Evolutionary conservation across 108 stramenopile genomes (phyloP), one percentile per base, ranked within the genome.

Genomic region (Asterionellopsis glacialis): DNA sequence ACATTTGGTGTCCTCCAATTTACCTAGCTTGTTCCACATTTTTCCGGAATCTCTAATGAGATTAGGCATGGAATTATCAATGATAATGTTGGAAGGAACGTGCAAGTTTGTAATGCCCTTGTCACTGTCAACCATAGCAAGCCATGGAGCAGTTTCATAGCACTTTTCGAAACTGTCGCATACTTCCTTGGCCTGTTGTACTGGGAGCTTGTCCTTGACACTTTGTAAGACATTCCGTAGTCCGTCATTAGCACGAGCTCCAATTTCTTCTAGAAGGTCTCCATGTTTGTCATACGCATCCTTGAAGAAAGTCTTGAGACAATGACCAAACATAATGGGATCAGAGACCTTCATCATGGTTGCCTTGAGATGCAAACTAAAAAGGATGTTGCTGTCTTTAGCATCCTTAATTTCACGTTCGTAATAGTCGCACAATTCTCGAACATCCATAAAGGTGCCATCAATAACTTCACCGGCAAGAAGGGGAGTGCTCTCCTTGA

Each of bases 261-360:
- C 75, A 53, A 81, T 76, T 57, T 72, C 68, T 10, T 79, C 53
- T 2, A 85, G 59, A 41, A 74, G 24, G 28, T 57, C 57, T 15
- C 65, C 79, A 59, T 85, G 80, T 63, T 81, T 84, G 11, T 79
- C 79, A 45, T 82, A 85, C 0, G 74, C 80, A 48, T 69, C 64
- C 61, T 74, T 73, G 58, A 75, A 85, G 68, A 77, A 85, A 16
- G 68, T 66, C 59, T 69, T 76, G 48, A 85, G 80, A 45, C 72
- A 75, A 67, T 79, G 75, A 49, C 84, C 84, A 55, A 85, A 85
- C 42, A 85, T 59, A 59, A 85, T 82, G 9, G 84, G 84, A 55
- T 85, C 84, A 22, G 67, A 69, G 1, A 85, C 61, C 63, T 85
- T 85, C 84, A 85, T 85, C 84, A 85, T 85, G 10, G 84, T 85